Evolutionary conservation across 106 monocot genomes (phyloP), one percentile per base, ranked within the genome.

Genomic region (Dendrobium chrysotoxum): DNA sequence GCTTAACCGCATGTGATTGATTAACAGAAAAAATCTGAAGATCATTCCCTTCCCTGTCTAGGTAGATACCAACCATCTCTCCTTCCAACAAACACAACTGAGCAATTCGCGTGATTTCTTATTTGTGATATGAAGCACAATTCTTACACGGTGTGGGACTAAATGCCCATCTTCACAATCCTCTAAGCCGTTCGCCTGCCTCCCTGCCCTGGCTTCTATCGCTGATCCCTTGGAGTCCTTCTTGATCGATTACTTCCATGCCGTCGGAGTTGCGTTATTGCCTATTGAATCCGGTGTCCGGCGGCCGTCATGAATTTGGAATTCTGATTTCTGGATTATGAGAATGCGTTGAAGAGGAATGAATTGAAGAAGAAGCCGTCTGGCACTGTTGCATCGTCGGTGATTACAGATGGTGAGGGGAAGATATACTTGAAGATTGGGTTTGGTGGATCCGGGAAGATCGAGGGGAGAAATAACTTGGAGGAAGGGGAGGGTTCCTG

Each of bases 1-100:
- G 86, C 89, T 89, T 86, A 89, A 86, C 84, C 84, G 15, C 42
- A 4, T 71, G 39, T 86, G 85, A 1, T 65, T 50, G 77, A 50
- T 28, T 31, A 31, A 79, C 80, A 39, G 42, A 55, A 39, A 47
- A 77, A 80, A 80, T 84, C 75, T 82, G 84, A 86, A 78, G 45
- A 77, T 78, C 53, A 55, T 61, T 89, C 84, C 81, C 86, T 84
- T 86, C 84, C 89, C 89, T 86, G 86, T 89, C 84, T 84, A 84
- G 89, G 86, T 84, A 84, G 86, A 89, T 86, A 86, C 86, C 89
- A 89, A 89, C 84, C 86, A 75, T 84, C 86, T 89, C 89, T 89
- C 86, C 89, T 89, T 86, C 85, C 71, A 77, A 85, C 87, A 79
- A 88, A 31, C 31, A 31, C 31, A 2, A 2, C 31, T 31, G 1